These are phyloP conservation scores for Musa itinerans DNA, from an alignment of 176 grass and related monocot genomes.

Conservation along the genomic window DNA sequence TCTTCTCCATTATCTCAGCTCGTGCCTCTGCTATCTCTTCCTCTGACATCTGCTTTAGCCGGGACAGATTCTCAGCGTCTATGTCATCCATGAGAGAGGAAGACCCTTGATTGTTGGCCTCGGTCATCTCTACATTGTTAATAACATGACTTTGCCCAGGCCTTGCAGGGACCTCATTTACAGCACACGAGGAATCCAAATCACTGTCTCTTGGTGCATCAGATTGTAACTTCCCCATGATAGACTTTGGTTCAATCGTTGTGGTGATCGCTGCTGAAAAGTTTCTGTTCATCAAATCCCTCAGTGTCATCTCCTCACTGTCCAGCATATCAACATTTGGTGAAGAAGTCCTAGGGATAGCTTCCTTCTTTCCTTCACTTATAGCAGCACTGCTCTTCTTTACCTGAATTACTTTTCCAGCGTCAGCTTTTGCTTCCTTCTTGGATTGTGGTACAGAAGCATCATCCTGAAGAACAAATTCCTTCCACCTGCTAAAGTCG, in stretches of 20 bases:
- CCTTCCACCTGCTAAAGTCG: constrained; percentile 67
- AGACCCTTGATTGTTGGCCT: neutral
- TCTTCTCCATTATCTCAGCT: constrained; percentile 68
- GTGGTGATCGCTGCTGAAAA: neutral
- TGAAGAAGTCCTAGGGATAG: constrained; percentile 7
- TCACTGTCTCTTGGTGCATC: neutral
- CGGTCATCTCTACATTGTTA: neutral
- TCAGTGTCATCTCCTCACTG: neutral
- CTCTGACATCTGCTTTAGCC: constrained; percentile 67
- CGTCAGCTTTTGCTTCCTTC: constrained; percentile 28
- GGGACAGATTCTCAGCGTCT: constrained; percentile 48
- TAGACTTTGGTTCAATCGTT: neutral
- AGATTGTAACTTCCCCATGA: neutral
- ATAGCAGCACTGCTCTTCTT: neutral
- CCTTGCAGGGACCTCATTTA: neutral
- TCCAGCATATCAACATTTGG: constrained; percentile 13
- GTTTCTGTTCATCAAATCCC: neutral
- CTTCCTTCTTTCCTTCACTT: neutral
- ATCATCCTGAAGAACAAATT: constrained; percentile 29
- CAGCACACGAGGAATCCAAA: neutral
- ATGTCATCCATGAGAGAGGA: constrained; percentile 50
- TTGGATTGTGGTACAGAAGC: constrained; percentile 9
- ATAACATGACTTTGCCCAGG: neutral
- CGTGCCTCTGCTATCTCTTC: constrained; percentile 78
- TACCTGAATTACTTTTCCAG: constrained; percentile 15